phyloP scores from a whole-genome alignment of 805 yeast species.

The Blastobotrys peoriensis region DNA sequence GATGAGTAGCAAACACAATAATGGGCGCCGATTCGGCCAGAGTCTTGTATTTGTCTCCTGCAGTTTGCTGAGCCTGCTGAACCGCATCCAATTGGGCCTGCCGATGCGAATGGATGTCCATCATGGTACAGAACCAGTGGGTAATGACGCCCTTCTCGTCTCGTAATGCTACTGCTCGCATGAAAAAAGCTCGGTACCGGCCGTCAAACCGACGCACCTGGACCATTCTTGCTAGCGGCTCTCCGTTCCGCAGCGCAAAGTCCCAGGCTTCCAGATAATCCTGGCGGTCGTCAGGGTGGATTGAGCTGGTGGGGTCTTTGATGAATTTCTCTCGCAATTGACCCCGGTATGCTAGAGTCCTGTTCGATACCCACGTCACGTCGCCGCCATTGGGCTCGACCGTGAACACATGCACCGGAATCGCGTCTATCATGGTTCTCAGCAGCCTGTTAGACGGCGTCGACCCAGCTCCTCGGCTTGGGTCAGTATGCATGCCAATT shows the following conservation, averaged over 20 bases:
- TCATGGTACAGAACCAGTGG: constrained; percentile 31
- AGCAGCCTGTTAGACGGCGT: constrained; percentile 22
- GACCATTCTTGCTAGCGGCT: constrained; percentile 23
- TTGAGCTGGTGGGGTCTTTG: constrained; percentile 15
- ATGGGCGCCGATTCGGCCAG: constrained; percentile 30
- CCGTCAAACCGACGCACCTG: constrained; percentile 30
- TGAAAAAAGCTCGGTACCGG: constrained; percentile 24
- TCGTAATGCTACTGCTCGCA: constrained; percentile 28
- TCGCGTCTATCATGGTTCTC: constrained; percentile 28
- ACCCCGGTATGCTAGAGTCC: constrained; percentile 28
- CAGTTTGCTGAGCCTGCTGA: constrained; percentile 25
- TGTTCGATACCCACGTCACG: constrained; percentile 29
- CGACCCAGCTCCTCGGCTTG: no score
- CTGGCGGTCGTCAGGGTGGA: constrained; percentile 28
- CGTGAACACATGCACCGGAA: constrained; percentile 30
- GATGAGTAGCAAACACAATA: constrained; percentile 27
- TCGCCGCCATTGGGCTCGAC: constrained; percentile 27
- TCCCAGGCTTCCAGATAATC: constrained; percentile 24
- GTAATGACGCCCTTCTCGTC: constrained; percentile 26
- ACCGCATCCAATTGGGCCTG: constrained; percentile 27
- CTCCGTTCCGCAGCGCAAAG: constrained; percentile 24
- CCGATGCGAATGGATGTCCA: constrained; percentile 30
- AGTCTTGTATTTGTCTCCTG: constrained; percentile 27
- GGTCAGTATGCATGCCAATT: constrained; percentile 4
- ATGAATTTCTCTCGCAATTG: constrained; percentile 23